phyloP scores from a whole-genome alignment of 2,329 filamentous ascomycete species.

The Verticillium tricorpus region DNA sequence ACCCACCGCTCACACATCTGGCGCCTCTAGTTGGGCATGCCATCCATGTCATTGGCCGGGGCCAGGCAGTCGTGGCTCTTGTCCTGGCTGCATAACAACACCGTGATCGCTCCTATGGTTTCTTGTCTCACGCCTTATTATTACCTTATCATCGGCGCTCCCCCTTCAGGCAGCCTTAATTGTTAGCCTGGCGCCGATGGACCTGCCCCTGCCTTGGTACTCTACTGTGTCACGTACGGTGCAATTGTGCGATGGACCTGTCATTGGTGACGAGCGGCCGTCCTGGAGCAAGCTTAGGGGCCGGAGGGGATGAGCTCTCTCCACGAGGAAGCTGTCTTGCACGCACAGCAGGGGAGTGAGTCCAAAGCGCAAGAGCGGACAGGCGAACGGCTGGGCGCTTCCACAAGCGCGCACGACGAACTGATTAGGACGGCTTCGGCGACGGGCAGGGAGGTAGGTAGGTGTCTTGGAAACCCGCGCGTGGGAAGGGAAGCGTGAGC shows the following conservation, averaged over 20 bases:
- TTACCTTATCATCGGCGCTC: background rate
- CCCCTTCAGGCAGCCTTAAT: background rate
- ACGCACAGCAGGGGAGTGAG: background rate
- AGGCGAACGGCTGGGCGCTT: background rate
- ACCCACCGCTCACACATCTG: conserved; percentile 8
- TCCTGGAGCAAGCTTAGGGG: too few species aligned
- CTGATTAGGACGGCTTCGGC: background rate
- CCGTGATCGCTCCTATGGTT: background rate
- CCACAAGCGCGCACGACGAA: background rate
- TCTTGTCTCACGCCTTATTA: background rate
- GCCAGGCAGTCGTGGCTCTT: background rate
- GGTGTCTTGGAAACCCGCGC: background rate
- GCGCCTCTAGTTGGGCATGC: conserved; percentile 8
- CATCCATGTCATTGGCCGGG: conserved; percentile 4
- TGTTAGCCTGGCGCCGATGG: background rate
- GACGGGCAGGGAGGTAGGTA: background rate
- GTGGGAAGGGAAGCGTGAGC: too few species aligned
- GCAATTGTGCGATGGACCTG: background rate
- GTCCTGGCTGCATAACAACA: background rate
- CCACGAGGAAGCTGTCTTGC: too few species aligned
- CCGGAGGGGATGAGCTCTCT: too few species aligned
- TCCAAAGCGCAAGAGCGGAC: background rate
- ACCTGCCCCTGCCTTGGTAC: background rate
- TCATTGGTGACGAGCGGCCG: too few species aligned
- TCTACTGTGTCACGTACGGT: background rate